Evolutionary conservation across 306 rosid genomes (phyloP).

Genomic region (Fagus sylvatica): DNA sequence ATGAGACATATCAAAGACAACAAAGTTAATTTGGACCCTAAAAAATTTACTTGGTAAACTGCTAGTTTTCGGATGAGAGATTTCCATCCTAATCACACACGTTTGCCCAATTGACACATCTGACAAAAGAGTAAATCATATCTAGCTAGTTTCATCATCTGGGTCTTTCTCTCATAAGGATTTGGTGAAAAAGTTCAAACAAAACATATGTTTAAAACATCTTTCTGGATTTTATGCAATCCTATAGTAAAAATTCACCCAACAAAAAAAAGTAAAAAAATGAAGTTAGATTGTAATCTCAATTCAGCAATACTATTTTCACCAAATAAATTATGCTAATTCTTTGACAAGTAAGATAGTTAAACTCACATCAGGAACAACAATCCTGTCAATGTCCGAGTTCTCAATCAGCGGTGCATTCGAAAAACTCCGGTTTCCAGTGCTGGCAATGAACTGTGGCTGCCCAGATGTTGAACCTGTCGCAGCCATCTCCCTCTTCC

Average conservation of each 20-base stretch:
- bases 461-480: constrained; percentile 51
- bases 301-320: neutral
- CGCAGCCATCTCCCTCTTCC: constrained; percentile 52
- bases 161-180: neutral
- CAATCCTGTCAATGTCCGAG: constrained; percentile 61
- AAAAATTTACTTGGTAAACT: too few relatives aligned
- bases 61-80: too few relatives aligned
- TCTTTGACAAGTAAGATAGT: neutral
- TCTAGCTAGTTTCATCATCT: neutral
- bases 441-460: constrained; percentile 81
- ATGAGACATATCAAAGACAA: too few relatives aligned
- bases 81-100: too few relatives aligned
- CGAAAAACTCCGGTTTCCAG: constrained; percentile 63
- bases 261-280: neutral
- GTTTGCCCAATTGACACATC: too few relatives aligned
- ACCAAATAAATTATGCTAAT: neutral
- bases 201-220: neutral
- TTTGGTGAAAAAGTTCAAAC: neutral
- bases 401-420: constrained; percentile 74
- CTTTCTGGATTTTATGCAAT: neutral
- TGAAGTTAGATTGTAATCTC: neutral
- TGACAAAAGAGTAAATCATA: too few relatives aligned
- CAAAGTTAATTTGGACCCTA: too few relatives aligned
- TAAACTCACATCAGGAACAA: constrained; percentile 90
- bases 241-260: neutral